Percentiles rank a stretch among this genome's conserved stretches.
These are phyloP conservation scores for Phytopythium chamaehyphon DNA, from an alignment of 352 stramenopile species.

Conservation along the genomic window DNA sequence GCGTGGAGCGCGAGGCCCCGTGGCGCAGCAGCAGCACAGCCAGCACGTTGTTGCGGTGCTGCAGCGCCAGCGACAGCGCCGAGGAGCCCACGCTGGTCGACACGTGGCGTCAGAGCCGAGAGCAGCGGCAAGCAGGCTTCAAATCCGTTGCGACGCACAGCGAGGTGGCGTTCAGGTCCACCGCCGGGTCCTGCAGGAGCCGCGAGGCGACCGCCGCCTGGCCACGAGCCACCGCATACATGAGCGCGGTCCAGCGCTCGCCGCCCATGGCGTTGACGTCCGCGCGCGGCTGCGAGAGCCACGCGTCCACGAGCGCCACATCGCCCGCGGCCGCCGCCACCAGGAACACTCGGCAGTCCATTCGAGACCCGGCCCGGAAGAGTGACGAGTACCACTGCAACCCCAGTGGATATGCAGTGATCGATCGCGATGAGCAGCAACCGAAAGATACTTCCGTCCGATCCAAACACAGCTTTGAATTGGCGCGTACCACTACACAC, in stretches of 20 bases:
- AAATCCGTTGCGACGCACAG: conserved; percentile 45
- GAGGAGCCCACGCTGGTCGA: conserved; percentile 40
- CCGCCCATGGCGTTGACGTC: conserved; percentile 56
- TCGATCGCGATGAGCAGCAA: no score
- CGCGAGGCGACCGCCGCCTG: conserved; percentile 35
- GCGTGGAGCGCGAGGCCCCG: conserved; percentile 53
- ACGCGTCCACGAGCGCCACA: conserved; percentile 29
- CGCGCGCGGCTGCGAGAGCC: conserved; percentile 16
- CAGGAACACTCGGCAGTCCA: conserved; percentile 31
- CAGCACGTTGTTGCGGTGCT: conserved; percentile 38
- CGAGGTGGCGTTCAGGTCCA: conserved; percentile 59
- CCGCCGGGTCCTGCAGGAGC: conserved; percentile 24
- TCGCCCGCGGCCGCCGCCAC: conserved; percentile 44
- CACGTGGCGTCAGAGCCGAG: not conserved
- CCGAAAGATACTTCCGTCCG: no score
- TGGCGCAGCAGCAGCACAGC: conserved; percentile 32
- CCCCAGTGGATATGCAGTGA: no score
- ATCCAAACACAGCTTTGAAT: not conserved
- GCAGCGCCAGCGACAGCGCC: conserved; percentile 50
- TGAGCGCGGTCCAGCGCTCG: conserved; percentile 67
- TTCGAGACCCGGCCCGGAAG: no score
- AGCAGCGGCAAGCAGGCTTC: not conserved
- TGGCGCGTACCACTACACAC: not conserved
- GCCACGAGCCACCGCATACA: conserved; percentile 53
- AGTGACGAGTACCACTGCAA: no score